Base-by-base conservation (phyloP, 495 filamentous ascomycete genomes). In the Gamarada debralockiae region DNA sequence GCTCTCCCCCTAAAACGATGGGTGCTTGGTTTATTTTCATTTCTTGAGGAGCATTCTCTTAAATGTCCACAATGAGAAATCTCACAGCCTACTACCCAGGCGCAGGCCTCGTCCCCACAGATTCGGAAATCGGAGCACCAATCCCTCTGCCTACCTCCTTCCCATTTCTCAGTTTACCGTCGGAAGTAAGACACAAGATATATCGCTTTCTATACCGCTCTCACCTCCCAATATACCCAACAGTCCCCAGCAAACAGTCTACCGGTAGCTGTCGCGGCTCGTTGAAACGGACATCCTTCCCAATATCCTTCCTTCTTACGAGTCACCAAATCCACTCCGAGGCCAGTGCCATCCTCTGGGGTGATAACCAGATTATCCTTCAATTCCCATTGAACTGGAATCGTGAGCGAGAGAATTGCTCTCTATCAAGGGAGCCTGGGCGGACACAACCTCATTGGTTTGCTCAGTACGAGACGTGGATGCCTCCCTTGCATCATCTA, bases 331-430 rank as follows among this genome's bases (percentile, higher is more conserved):
- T 46, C 42, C 5, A 46, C 42, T 21, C 7, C 5, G 42, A 46
- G 24, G 42, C 42, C 18, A 46, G 42, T 17, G 42, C 42, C 10
- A 21, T 46, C 10, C 42, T 46, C 42, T 46, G 42, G 42, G 42
- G 42, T 21, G 42, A 46, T 21, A 46, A 46, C 42, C 42, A 25
- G 42, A 46, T 46, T 17, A 21, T 46, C 10, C 21, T 46, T 21
- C 42, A 46, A 17, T 46, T 46, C 15, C 42, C 42, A 4, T 21
- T 46, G 13, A 25, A 46, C 42, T 46, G 42, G 42, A 21, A 27
- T 17, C 42, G 24, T 5, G 42, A 46, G 42, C 42, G 24, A 10
- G 13, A 21, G 13, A 10, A 46, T 10, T 46, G 12, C 23, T 21
- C 42, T 10, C 17, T 4, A 21, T 12, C 31, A 34, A 22, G 42